These are phyloP conservation scores for Penicillium decumbens DNA, from an alignment of 2,329 filamentous ascomycete species.

Conservation along the genomic window DNA sequence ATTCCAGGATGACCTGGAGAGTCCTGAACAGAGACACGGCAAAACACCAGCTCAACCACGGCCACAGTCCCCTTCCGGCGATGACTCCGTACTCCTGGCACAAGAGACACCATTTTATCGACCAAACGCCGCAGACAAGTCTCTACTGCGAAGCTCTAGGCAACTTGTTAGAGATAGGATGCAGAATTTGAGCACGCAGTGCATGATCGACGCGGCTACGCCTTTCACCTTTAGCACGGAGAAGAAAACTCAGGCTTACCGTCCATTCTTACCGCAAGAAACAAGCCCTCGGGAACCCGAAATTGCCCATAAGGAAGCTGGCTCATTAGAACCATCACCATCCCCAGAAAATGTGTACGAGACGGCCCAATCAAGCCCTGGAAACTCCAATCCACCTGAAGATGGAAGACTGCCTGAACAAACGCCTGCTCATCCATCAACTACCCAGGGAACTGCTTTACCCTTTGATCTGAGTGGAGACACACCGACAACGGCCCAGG, in stretches of 20 bases:
- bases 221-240: conserved; percentile 38
- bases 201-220: conserved; percentile 39
- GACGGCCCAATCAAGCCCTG: conserved; percentile 1
- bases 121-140: conserved; percentile 15
- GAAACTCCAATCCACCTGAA: not conserved
- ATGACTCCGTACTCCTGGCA: conserved; percentile 14
- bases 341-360: conserved; percentile 4
- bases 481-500: conserved; percentile 31
- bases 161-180: conserved; percentile 11
- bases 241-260: conserved; percentile 17
- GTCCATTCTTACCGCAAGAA: conserved; percentile 5
- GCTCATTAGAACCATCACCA: not conserved
- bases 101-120: conserved; percentile 32
- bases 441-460: conserved; percentile 16
- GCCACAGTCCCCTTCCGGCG: conserved; percentile 10
- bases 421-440: conserved; percentile 3
- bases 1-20: conserved; percentile 38
- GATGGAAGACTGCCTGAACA: not conserved
- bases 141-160: conserved; percentile 1
- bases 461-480: conserved; percentile 34
- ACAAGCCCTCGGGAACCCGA: not conserved
- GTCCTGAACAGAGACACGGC: conserved; percentile 19
- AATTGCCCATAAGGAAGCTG: not conserved
- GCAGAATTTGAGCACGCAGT: conserved; percentile 39
- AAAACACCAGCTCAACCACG: conserved; percentile 12